Evolutionary conservation across 495 filamentous ascomycete genomes (phyloP), one percentile per base, ranked within the genome.

Genomic region (Podospora anserina): DNA sequence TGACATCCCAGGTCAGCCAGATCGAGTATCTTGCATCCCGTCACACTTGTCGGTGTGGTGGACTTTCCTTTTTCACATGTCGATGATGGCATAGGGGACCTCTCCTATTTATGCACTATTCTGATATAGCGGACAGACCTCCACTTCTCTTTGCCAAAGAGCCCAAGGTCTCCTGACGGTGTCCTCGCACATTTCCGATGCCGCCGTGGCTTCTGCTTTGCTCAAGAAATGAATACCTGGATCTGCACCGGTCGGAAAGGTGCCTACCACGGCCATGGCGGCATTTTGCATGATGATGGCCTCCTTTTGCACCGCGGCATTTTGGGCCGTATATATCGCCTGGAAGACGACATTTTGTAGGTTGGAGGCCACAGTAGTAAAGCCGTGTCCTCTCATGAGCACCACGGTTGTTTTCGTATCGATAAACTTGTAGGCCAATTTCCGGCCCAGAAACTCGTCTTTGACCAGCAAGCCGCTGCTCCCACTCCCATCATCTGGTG

Each of bases 321-420:
- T 86, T 69, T 75, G 72, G 59, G 78, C 74, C 2, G 83, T 82
- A 70, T 85, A 85, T 4, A 86, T 74, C 4, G 82, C 78, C 20
- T 77, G 73, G 63, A 74, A 78, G 4, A 86, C 80, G 3, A 72
- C 79, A 61, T 75, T 64, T 66, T 82, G 75, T 34, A 86, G 78
- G 34, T 49, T 76, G 0, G 69, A 68, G 0, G 76, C 83, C 2
- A 80, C 68, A 0, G 76, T 72, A 0, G 81, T 82, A 68, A 85
- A 84, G 6, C 83, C 85, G 61, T 86, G 85, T 9, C 79, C 79
- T 3, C 75, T 71, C 83, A 85, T 84, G 13, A 86, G 71, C 2
- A 83, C 78, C 3, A 85, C 79, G 1, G 70, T 63, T 69, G 81
- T 75, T 49, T 49, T 49, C 11, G 70, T 66, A 0, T 71, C 66